A percentile compares a stretch with the other conserved stretches of the same genome.
Conservation (phyloP, 2,329 filamentous ascomycete genomes). For the Xylariales sp. region DNA sequence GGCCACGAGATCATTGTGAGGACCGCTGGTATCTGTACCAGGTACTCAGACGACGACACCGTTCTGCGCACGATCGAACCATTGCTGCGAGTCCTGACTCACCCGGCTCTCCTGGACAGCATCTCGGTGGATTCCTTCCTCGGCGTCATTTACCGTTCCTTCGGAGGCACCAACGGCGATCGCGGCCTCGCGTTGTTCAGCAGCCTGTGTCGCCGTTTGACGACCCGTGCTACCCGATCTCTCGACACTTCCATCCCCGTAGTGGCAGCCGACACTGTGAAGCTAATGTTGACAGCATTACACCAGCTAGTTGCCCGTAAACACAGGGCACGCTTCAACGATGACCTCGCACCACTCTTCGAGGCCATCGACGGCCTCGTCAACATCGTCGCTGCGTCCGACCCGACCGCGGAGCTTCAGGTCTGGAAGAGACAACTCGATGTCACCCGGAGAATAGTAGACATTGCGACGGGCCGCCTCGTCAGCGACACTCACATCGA, state of each 20-base stretch:
- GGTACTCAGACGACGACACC: background rate
- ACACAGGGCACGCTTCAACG: background rate
- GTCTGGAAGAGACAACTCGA: background rate
- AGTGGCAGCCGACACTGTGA: background rate
- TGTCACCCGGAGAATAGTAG: background rate
- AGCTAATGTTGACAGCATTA: background rate
- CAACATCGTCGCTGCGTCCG: background rate
- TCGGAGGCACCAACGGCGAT: background rate
- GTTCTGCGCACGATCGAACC: background rate
- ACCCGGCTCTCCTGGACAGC: background rate
- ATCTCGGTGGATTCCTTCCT: background rate
- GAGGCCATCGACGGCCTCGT: background rate
- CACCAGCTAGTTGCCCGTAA: background rate
- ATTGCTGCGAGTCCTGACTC: background rate
- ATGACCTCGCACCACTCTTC: background rate
- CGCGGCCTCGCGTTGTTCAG: background rate
- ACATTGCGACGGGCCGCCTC: background rate
- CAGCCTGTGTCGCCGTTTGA: background rate
- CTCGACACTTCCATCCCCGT: background rate
- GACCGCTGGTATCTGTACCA: background rate
- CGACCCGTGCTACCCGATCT: background rate
- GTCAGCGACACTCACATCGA: background rate
- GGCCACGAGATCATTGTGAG: background rate
- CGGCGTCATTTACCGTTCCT: background rate
- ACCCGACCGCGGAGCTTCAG: background rate